Evolutionary conservation across 129 eudicot species (phyloP).

Genomic region (Tagetes patula): DNA sequence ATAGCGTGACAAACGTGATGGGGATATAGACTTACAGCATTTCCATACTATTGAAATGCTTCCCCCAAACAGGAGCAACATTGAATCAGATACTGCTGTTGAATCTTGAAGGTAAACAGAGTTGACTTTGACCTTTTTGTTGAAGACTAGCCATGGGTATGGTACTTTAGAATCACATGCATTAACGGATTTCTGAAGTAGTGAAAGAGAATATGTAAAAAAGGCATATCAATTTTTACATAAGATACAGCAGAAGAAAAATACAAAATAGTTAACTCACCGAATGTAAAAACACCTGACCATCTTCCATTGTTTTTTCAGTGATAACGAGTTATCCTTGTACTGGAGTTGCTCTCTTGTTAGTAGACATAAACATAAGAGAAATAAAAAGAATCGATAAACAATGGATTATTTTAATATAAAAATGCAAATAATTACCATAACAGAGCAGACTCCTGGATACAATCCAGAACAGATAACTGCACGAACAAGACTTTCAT

Average conservation of each 20-base stretch:
- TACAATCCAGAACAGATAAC: constrained; percentile 85
- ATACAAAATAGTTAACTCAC: constrained; percentile 39
- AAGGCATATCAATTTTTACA: neutral
- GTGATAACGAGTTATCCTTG: constrained; percentile 66
- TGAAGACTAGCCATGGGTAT: constrained; percentile 85
- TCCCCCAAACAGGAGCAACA: constrained; percentile 82
- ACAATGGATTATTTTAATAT: neutral
- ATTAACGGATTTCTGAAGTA: constrained; percentile 64
- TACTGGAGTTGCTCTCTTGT: constrained; percentile 43
- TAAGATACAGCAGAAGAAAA: neutral
- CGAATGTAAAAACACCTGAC: constrained; percentile 65
- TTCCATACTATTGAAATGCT: constrained; percentile 47
- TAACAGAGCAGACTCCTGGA: constrained; percentile 84
- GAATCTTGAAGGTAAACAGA: constrained; percentile 82
- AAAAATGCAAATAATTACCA: constrained; percentile 43
- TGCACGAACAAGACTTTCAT: constrained; percentile 68
- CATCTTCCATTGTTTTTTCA: constrained; percentile 95
- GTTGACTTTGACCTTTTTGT: constrained; percentile 83
- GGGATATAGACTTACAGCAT: constrained; percentile 45
- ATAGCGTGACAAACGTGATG: neutral
- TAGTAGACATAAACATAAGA: constrained; percentile 16
- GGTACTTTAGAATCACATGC: constrained; percentile 68
- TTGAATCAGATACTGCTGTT: constrained; percentile 81
- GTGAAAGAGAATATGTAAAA: neutral
- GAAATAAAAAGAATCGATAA: neutral